Evolutionary conservation across 1,139 yeast genomes (phyloP).

Genomic region (Sugiyamaella pinicola): DNA sequence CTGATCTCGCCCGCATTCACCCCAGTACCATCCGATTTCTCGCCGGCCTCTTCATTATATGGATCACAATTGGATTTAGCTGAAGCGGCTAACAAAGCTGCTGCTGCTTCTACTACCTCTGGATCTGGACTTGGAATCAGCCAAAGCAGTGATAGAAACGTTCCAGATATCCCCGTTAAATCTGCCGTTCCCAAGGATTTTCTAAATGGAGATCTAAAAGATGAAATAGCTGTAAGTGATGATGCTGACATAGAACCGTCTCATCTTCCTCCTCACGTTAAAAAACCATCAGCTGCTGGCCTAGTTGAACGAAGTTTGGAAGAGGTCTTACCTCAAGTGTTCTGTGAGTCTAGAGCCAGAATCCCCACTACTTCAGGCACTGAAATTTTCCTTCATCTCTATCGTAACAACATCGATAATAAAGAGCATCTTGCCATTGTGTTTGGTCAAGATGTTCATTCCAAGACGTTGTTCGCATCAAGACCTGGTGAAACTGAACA

Average conservation of each 20-base stretch:
- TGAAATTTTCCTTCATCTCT: slow-evolving; percentile 87
- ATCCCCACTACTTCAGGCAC: slow-evolving; percentile 94
- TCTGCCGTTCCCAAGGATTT: neutral
- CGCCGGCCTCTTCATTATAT: slow-evolving; percentile 24
- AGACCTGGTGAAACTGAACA: slow-evolving; percentile 78
- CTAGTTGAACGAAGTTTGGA: slow-evolving; percentile 32
- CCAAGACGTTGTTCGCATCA: slow-evolving; percentile 65
- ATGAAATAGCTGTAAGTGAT: neutral
- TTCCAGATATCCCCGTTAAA: neutral
- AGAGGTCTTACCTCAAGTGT: slow-evolving; percentile 63
- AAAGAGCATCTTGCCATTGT: slow-evolving; percentile 98
- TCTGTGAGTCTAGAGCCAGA: slow-evolving; percentile 88
- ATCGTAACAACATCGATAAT: slow-evolving; percentile 78
- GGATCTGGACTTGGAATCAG: neutral
- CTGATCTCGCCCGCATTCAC: slow-evolving; percentile 43
- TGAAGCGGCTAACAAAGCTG: slow-evolving; percentile 14
- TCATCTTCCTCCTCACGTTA: slow-evolving; percentile 5
- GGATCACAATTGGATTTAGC: slow-evolving; percentile 26
- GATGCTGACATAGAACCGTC: neutral
- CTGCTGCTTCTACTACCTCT: slow-evolving; percentile 11
- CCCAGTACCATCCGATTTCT: slow-evolving; percentile 30
- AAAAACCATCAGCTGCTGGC: slow-evolving; percentile 11
- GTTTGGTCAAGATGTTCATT: slow-evolving; percentile 88
- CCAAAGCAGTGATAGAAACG: neutral
- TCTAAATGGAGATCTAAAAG: neutral